phyloP scores from a whole-genome alignment of 257 asterid species.

The Solanum ahanhuiri region DNA sequence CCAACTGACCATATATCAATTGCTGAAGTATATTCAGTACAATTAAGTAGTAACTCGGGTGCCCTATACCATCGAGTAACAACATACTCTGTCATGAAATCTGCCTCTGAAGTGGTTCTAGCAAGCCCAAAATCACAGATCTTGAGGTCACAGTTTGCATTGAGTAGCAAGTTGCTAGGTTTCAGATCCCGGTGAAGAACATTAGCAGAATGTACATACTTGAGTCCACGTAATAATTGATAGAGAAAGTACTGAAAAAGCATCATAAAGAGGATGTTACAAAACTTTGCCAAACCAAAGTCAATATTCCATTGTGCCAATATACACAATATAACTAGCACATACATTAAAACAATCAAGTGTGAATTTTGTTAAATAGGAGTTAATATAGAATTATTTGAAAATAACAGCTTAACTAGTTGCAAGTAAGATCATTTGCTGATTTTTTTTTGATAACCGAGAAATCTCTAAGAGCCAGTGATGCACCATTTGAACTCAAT shows the following conservation, averaged over 20 bases:
- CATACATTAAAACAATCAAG: background rate
- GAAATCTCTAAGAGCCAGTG: background rate
- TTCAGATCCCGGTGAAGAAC: slow-evolving; percentile 35
- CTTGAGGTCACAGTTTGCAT: slow-evolving; percentile 54
- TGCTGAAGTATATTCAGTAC: slow-evolving; percentile 56
- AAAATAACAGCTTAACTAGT: background rate
- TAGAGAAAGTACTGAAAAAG: slow-evolving; percentile 31
- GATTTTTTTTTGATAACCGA: background rate
- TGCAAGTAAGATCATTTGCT: background rate
- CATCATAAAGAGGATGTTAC: slow-evolving; percentile 3
- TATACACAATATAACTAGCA: background rate
- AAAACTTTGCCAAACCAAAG: background rate
- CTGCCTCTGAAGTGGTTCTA: slow-evolving; percentile 30
- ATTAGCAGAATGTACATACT: slow-evolving; percentile 33
- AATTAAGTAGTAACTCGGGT: slow-evolving; percentile 54
- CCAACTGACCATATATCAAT: slow-evolving; percentile 76
- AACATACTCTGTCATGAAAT: slow-evolving; percentile 35
- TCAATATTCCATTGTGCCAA: background rate
- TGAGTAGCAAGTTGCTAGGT: slow-evolving; percentile 29
- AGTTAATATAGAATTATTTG: background rate
- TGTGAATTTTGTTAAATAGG: too few relatives aligned
- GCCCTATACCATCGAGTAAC: slow-evolving; percentile 52
- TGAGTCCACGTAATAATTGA: slow-evolving; percentile 34
- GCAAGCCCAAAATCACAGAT: slow-evolving; percentile 52
- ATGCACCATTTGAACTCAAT: background rate